Conservation (phyloP, 768 basidiomycete genomes). For the Russula virescens region DNA sequence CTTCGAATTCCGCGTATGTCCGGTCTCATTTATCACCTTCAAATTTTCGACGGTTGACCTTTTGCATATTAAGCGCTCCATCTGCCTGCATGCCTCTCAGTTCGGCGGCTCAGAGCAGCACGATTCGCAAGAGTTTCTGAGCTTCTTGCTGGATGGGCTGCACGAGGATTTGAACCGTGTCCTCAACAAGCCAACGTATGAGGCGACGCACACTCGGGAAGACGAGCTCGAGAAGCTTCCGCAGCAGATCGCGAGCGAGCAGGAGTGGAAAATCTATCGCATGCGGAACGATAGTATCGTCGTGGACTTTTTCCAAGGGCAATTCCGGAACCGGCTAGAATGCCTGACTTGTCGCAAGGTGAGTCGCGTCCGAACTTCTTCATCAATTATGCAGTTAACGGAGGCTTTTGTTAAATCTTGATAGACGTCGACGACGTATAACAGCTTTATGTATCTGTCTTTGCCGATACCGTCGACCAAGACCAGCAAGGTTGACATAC, state of each 20-base stretch:
- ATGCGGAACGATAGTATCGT: constrained; percentile 89
- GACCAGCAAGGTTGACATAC: constrained; percentile 57
- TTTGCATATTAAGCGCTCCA: constrained; percentile 43
- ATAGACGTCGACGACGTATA: constrained; percentile 96
- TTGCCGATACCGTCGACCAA: constrained; percentile 75
- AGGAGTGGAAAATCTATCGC: constrained; percentile 90
- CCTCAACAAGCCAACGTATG: constrained; percentile 59
- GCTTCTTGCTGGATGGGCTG: constrained; percentile 88
- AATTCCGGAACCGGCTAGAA: constrained; percentile 84
- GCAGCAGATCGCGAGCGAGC: constrained; percentile 80
- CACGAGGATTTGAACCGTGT: constrained; percentile 96
- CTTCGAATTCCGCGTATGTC: constrained; percentile 67
- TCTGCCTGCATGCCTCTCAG: constrained; percentile 55
- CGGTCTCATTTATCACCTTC: background rate
- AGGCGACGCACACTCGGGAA: constrained; percentile 73
- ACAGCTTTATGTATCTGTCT: constrained; percentile 92
- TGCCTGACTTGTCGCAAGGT: constrained; percentile 91
- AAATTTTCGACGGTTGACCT: constrained; percentile 20
- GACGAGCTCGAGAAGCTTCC: constrained; percentile 84
- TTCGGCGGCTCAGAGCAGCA: constrained; percentile 90
- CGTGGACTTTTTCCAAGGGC: constrained; percentile 97
- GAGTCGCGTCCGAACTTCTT: constrained; percentile 27
- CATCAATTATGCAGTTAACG: constrained; percentile 19
- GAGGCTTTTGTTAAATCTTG: background rate
- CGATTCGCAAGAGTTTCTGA: constrained; percentile 96